Conservation (phyloP, 352 stramenopile species). For the Pythium insidiosum region DNA sequence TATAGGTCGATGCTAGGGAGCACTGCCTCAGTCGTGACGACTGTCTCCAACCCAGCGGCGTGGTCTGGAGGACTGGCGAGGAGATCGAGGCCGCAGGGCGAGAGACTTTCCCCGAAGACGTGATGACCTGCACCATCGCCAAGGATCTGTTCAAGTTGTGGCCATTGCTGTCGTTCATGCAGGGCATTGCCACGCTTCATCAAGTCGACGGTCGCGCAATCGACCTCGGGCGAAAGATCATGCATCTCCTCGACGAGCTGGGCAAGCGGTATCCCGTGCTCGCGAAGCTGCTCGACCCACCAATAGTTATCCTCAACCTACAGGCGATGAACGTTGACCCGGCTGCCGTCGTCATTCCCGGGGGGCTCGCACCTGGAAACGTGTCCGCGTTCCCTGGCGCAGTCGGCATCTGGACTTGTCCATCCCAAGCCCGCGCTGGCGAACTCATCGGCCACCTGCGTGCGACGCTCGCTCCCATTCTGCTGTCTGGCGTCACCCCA, state of each 20-base stretch:
- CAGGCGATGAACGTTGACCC: constrained; percentile 18
- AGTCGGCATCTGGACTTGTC: constrained; percentile 22
- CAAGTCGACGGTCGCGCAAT: constrained; percentile 20
- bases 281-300: constrained; percentile 23
- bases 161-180: constrained; percentile 21
- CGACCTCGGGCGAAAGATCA: constrained; percentile 20
- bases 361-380: constrained; percentile 18
- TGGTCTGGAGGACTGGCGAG: constrained; percentile 22
- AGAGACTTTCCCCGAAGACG: constrained; percentile 19
- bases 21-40: constrained; percentile 25
- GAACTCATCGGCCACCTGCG: constrained; percentile 21
- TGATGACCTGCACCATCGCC: constrained; percentile 20
- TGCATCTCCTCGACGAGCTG: constrained; percentile 19
- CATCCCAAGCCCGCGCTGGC: constrained; percentile 19
- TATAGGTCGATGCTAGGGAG: constrained; percentile 16
- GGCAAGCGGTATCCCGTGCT: constrained; percentile 16
- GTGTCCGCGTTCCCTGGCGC: constrained; percentile 20
- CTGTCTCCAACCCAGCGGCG: constrained; percentile 19
- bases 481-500: constrained; percentile 15
- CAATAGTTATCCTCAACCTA: constrained; percentile 23
- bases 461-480: constrained; percentile 15
- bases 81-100: constrained; percentile 20
- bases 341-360: constrained; percentile 17
- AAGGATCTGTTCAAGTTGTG: constrained; percentile 24
- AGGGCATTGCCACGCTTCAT: constrained; percentile 22